A percentile compares a stretch with the other conserved stretches of the same genome.
These are phyloP conservation scores for Cerioporus squamosus DNA, from an alignment of 1,284 basidiomycete species.

Conservation along the genomic window DNA sequence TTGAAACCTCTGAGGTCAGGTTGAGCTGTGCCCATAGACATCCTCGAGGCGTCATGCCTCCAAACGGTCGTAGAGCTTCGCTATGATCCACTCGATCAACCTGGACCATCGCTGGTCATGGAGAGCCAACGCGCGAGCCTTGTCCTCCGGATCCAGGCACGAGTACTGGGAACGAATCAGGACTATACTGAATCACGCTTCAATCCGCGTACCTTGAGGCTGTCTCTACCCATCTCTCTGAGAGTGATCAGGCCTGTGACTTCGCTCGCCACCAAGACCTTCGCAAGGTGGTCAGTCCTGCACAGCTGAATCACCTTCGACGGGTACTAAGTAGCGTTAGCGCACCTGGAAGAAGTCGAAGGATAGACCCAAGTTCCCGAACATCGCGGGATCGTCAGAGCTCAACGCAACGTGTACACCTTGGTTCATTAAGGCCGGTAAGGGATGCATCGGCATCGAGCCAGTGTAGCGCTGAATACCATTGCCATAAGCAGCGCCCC, in stretches of 20 bases:
- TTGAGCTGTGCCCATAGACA: not conserved
- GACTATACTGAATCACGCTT: not conserved
- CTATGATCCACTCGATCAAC: not conserved
- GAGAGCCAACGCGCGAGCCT: not conserved
- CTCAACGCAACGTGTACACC: constrained; percentile 71
- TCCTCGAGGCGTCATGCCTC: not conserved
- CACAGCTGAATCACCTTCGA: not conserved
- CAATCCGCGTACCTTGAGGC: constrained; percentile 53
- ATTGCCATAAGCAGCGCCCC: not conserved
- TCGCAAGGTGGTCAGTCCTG: not conserved
- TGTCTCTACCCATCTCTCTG: constrained; percentile 63
- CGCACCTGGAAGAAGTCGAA: constrained; percentile 72
- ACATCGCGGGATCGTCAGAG: constrained; percentile 76
- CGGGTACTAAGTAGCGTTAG: not conserved
- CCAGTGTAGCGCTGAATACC: constrained; percentile 62
- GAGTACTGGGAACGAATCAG: not conserved
- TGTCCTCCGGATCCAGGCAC: not conserved
- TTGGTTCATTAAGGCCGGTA: constrained; percentile 68
- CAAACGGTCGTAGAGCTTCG: not conserved
- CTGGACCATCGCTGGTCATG: not conserved
- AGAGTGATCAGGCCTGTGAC: constrained; percentile 63
- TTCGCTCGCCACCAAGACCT: constrained; percentile 71
- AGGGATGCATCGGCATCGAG: constrained; percentile 76
- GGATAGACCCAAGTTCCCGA: constrained; percentile 76
- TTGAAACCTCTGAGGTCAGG: not conserved